These are phyloP conservation scores for Didymella pomorum DNA, from an alignment of 2,329 filamentous ascomycete species.

Conservation along the genomic window DNA sequence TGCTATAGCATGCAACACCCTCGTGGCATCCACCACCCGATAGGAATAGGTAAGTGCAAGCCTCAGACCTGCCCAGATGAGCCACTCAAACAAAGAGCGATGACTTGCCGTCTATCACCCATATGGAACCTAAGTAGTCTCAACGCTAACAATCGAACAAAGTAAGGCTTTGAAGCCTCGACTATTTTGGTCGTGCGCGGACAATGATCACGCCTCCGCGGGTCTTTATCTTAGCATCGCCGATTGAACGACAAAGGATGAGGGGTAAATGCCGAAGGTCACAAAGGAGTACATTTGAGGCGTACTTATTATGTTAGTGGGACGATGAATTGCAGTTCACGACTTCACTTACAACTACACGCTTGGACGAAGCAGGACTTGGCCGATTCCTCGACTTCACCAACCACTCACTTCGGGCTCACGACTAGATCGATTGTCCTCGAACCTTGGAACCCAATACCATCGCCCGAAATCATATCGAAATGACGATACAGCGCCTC, in stretches of 20 bases:
- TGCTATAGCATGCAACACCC: neutral
- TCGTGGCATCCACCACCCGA: neutral
- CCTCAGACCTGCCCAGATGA: neutral
- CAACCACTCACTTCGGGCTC: neutral
- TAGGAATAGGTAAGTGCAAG: neutral
- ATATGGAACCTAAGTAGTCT: constrained; percentile 1
- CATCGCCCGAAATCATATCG: neutral
- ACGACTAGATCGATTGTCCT: neutral
- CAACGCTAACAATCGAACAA: neutral
- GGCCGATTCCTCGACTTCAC: neutral
- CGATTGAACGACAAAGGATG: constrained; percentile 1
- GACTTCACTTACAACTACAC: neutral
- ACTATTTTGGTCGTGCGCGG: constrained; percentile 2
- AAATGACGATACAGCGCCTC: constrained; percentile 9
- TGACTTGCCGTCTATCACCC: neutral
- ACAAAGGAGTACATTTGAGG: neutral
- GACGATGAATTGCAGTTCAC: neutral
- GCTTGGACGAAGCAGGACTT: neutral
- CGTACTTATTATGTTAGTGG: neutral
- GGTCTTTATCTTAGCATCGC: constrained; percentile 4
- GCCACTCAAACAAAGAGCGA: neutral
- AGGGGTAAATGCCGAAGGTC: neutral
- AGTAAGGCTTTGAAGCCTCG: neutral
- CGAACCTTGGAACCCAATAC: neutral
- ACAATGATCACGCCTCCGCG: neutral